Evolutionary conservation across 768 basidiomycete genomes (phyloP), one percentile per base, ranked within the genome.

Genomic region (Xerocomellus intermedius): DNA sequence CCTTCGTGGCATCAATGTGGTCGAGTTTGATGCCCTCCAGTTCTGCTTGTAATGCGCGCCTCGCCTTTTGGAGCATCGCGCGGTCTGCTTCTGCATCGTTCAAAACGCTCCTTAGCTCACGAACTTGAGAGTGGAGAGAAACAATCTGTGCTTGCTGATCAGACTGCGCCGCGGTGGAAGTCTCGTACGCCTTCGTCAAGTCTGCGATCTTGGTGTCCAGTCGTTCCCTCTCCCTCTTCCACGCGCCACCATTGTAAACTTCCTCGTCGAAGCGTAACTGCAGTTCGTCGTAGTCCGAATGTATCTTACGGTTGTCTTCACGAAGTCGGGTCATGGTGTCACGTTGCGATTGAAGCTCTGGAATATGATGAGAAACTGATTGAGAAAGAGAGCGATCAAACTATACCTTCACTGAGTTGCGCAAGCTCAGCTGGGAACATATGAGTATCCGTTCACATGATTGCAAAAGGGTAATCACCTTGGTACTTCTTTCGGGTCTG

Each of bases 401-500:
- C 56, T 66, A 48, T 59, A 86, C 89, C 89, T 81, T 91, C 89
- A 61, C 85, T 90, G 14, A 92, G 72, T 62, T 88, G 87, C 1
- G 88, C 85, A 35, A 92, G 75, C 66, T 92, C 89, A 28, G 83
- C 90, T 91, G 54, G 36, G 38, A 44, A 35, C 7, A 48, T 1
- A 48, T 59, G 16, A 61, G 50, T 35, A 54, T 48, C 49, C 12
- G 60, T 42, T 49, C 28, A 35, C 19, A 52, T 32, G 17, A 43
- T 42, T 30, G 44, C 4, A 14, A 49, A 54, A 30, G 10, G 39
- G 19, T 28, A 1, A 69, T 52, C 70, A 87, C 89, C 83, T 79
- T 93, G 90, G 62, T 93, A 91, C 67, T 90, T 91, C 77, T 91
- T 89, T 57, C 87, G 81, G 3, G 89, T 91, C 67, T 91, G 90